Percentiles rank a stretch among this genome's conserved stretches.
These are phyloP conservation scores for Parathielavia appendiculata DNA, from an alignment of 495 filamentous ascomycete genomes.

Conservation along the genomic window DNA sequence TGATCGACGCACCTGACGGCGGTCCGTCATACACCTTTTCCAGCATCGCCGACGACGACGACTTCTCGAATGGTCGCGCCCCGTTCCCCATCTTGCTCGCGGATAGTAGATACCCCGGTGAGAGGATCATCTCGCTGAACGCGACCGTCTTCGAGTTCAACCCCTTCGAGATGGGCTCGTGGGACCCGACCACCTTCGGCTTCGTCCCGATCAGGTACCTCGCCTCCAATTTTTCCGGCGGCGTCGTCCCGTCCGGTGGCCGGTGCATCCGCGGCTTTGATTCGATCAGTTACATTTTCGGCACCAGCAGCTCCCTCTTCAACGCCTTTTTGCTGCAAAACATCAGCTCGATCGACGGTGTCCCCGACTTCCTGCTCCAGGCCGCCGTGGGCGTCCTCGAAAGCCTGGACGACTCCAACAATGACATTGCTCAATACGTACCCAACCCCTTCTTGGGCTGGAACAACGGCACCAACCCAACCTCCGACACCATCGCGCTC, in stretches of 20 bases:
- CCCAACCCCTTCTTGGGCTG: constrained; percentile 83
- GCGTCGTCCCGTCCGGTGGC: constrained; percentile 53
- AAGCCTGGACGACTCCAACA: constrained; percentile 48
- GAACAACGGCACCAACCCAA: constrained; percentile 58
- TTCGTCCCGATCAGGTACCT: constrained; percentile 72
- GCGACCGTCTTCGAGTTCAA: constrained; percentile 83
- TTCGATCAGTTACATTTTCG: constrained; percentile 80
- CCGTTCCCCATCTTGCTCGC: constrained; percentile 82
- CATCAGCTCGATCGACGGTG: constrained; percentile 36
- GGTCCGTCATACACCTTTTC: constrained; percentile 82
- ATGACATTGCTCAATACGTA: constrained; percentile 77
- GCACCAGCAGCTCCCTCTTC: constrained; percentile 87
- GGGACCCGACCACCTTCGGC: constrained; percentile 73
- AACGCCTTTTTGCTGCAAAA: constrained; percentile 65
- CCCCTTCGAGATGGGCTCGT: constrained; percentile 81
- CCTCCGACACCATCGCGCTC: constrained; percentile 50
- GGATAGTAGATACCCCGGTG: constrained; percentile 64
- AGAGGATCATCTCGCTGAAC: constrained; percentile 62
- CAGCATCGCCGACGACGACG: constrained; percentile 64
- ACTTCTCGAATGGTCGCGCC: constrained; percentile 63
- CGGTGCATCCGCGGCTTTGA: constrained; percentile 77
- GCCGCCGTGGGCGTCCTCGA: constrained; percentile 53
- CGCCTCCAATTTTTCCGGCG: constrained; percentile 72
- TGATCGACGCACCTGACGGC: constrained; percentile 72
- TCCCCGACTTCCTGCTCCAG: constrained; percentile 50